Evolutionary conservation across 306 rosid genomes (phyloP), one percentile per base, ranked within the genome.

Genomic region (Rosa lucieae): DNA sequence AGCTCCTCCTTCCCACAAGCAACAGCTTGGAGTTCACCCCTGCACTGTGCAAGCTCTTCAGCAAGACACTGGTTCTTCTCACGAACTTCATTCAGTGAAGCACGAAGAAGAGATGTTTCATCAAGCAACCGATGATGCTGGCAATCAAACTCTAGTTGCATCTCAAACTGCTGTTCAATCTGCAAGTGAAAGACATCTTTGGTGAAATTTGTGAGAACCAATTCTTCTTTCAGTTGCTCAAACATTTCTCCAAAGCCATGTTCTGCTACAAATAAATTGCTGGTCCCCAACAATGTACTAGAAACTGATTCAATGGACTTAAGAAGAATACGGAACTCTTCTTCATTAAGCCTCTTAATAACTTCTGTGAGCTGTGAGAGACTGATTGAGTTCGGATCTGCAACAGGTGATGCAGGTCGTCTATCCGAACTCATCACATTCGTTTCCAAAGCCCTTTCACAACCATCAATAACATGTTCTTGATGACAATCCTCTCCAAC

Each of bases 211-310:
- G 93, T 74, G 59, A 95, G 88, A 78, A 88, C 78, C 62, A 95
- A 72, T 82, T 95, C 94, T 87, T 94, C 99, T 85, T 87, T 89
- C 56, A 95, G 86, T 71, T 82, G 87, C 87, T 89, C 90, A 62
- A 90, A 85, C 42, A 82, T 81, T 78, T 88, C 82, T 51, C 65
- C 59, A 88, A 81, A 70, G 68, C 79, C 83, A 77, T 56, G 8
- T 66, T 85, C 86, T 46, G 81, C 72, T 81, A 56, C 46, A 75
- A 43, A 70, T 72, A 73, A 58, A 84, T 68, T 52, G 70, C 77
- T 51, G 70, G 78, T 69, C 78, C 87, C 81, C 76, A 80, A 75
- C 73, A 76, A 81, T 23, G 77, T 46, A 79, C 76, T 77, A 81
- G 88, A 77, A 83, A 72, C 77, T 23, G 73, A 63, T 72, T 75